Evolutionary conservation across 139 green algal genomes (phyloP).

Genomic region (Chlorella vulgaris): DNA sequence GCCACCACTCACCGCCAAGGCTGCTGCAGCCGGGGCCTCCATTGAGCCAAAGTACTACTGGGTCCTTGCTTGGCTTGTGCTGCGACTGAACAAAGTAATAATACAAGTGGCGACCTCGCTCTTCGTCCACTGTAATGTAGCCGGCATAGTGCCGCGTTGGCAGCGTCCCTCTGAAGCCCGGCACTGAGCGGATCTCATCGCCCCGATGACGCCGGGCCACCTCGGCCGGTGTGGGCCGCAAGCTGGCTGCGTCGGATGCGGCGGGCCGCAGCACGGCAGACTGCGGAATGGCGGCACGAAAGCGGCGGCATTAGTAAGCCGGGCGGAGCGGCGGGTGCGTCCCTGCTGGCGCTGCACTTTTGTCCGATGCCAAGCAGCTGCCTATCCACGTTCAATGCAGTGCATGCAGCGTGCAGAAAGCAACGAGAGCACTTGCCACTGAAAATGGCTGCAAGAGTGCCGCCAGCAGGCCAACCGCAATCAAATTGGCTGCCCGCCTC

Average conservation of each 20-base stretch:
- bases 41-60: constrained; percentile 81
- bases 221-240: not conserved
- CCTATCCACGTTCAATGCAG: too few species aligned
- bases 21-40: constrained; percentile 44
- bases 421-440: too few species aligned
- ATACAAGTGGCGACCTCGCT: constrained; percentile 40
- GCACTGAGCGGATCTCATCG: constrained; percentile 6
- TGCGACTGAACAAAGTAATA: constrained; percentile 58
- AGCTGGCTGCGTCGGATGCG: not conserved
- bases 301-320: too few species aligned
- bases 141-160: constrained; percentile 13
- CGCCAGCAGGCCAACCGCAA: too few species aligned
- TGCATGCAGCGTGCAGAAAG: too few species aligned
- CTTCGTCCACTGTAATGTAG: constrained; percentile 52
- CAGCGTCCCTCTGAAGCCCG: constrained; percentile 7
- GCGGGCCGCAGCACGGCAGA: not conserved
- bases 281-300: too few species aligned
- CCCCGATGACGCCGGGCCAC: not conserved
- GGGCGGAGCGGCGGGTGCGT: too few species aligned
- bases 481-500: too few species aligned
- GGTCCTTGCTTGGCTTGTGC: constrained; percentile 30
- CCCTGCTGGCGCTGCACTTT: too few species aligned
- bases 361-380: too few species aligned
- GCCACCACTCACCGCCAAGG: constrained; percentile 17
- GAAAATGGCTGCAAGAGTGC: too few species aligned